Evolutionary conservation across 2,329 filamentous ascomycete species (phyloP), one percentile per base, ranked within the genome.

Genomic region (Lizonia empirigonia): DNA sequence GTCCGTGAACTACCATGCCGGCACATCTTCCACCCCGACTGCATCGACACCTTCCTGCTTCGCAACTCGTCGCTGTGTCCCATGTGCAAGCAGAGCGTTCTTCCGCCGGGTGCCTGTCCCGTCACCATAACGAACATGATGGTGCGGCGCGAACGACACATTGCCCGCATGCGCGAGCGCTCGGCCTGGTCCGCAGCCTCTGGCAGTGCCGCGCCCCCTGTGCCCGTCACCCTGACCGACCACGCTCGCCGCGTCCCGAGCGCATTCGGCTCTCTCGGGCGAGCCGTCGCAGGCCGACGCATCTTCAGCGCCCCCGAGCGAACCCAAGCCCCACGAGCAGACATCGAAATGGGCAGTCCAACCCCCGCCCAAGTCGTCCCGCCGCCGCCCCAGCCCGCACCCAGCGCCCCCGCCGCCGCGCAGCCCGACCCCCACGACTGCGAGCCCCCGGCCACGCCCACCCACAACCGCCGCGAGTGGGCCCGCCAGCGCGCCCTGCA

Each of bases 11-110:
- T 97, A 2, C 85, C 90, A 0, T 99, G 94, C 63, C 86, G 88
- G 0, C 94, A 99, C 70, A 93, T 97, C 49, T 99, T 92, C 73
- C 93, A 99, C 60, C 88, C 90, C 0, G 87, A 89, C 58, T 99
- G 94, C 67, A 92, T 97, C 58, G 92, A 97, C 67, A 83, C 86
- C 18, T 96, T 94, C 64, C 78, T 97, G 10, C 80, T 82, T 34
- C 81, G 85, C 46, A 87, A 88, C 67, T 95, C 89, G 68, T 95
- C 90, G 15, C 80, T 97, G 2, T 99, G 94, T 66, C 93, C 94
- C 0, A 79, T 96, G 62, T 99, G 94, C 78, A 97, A 96, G 71
- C 84, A 87, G 54, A 89, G 84, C 40, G 90, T 92, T 64, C 76
- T 97, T 1, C 91, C 92, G 64, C 70, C 62, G 76, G 90, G 79